Percentiles rank a stretch among this genome's conserved stretches.
Evolutionary conservation across 305 asterid genomes (phyloP).

Genomic region (Fraxinus baroniana): DNA sequence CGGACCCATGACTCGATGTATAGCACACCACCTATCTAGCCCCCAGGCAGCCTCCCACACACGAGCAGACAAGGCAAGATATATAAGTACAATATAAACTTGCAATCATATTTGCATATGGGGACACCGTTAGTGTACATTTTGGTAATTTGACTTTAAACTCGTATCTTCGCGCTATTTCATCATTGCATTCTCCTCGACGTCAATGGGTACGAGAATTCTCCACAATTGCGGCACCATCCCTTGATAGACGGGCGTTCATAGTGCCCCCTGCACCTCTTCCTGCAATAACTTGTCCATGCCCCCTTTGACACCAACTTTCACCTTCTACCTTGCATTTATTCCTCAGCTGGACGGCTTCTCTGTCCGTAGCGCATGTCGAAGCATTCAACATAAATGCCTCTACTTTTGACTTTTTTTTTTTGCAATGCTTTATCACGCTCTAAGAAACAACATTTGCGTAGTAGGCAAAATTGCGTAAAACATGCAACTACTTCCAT

Average conservation of each 20-base stretch:
- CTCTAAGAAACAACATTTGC: background rate
- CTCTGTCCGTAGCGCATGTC: background rate
- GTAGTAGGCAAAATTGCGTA: background rate
- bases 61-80: background rate
- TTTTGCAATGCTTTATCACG: background rate
- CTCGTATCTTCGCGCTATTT: too few species aligned
- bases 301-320: background rate
- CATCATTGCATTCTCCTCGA: background rate
- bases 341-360: background rate
- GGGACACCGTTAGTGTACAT: background rate
- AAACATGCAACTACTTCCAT: background rate
- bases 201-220: background rate
- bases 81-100: background rate
- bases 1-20: background rate
- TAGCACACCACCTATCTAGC: background rate
- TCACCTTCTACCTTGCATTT: background rate
- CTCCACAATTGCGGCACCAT: background rate
- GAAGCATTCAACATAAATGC: background rate
- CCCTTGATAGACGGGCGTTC: background rate
- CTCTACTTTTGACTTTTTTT: background rate
- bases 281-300: background rate
- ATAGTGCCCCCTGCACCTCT: background rate
- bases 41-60: background rate
- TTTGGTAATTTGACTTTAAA: background rate
- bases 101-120: too few species aligned